Evolutionary conservation across 164 flowering plant genomes (phyloP), one percentile per base, ranked within the genome.

Genomic region (Stephania yunnanensis): DNA sequence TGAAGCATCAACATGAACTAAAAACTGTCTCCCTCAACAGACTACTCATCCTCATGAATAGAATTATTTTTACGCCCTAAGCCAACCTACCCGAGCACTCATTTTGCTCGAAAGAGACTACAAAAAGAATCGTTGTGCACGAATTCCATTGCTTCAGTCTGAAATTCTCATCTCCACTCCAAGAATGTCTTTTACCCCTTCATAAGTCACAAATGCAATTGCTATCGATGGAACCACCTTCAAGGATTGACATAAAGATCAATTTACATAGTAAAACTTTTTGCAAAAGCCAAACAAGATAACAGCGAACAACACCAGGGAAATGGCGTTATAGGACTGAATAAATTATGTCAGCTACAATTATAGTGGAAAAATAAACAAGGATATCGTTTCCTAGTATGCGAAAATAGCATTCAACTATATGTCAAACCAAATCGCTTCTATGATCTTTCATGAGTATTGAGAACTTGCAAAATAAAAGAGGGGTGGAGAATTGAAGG

Each of bases 211-310:
- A 84, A 94, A 94, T 65, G 98, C 96, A 84, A 94, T 92, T 10
- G 98, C 92, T 68, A 94, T 94, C 20, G 98, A 94, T 63, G 98
- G 98, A 20, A 94, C 98, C 79, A 94, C 98, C 97, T 94, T 80
- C 66, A 75, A 3, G 52, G 70, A 65, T 48, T 15, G 15, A 6
- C 70, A 75, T 36, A 82, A 78, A 86, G 72, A 86, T 92, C 4
- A 90, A 87, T 76, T 87, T 87, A 79, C 87, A 87, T 80, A 85
- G 78, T 80, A 69, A 69, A 5, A 42, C 44, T 19, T 30, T 1
- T 42, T 6, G n/a, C 45, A 42, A 31, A 22, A 48, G 3, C 4
- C 46, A 25, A 63, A 20, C 42, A 36, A 36, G 42, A 36, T 36
- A 36, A 36, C 42, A 36, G 42, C 4, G 42, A 36, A 36, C 42